phyloP scores from a whole-genome alignment of 2,329 filamentous ascomycete species.

The Monosporascus ibericus region DNA sequence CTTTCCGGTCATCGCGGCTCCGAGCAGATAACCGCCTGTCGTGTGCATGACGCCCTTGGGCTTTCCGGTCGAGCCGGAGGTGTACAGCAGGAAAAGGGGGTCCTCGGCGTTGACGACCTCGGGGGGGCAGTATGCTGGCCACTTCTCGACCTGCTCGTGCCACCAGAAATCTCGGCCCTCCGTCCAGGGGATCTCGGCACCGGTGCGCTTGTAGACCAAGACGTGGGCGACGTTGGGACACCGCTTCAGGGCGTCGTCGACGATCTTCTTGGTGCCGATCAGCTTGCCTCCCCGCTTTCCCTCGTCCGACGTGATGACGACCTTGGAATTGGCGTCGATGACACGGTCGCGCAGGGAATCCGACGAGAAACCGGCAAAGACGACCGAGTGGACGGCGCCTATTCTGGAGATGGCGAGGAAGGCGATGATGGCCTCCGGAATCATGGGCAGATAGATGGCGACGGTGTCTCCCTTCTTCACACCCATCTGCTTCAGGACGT shows the following conservation, averaged over 20 bases:
- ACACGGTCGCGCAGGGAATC: conserved; percentile 95
- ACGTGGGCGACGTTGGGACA: conserved; percentile 82
- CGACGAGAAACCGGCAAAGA: conserved; percentile 96
- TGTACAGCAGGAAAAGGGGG: conserved; percentile 95
- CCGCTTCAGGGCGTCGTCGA: conserved; percentile 94
- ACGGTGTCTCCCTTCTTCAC: conserved; percentile 97
- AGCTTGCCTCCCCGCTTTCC: conserved; percentile 96
- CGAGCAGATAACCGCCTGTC: conserved; percentile 89
- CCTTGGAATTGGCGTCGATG: conserved; percentile 80
- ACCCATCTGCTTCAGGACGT: conserved; percentile 88
- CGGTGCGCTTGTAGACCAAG: conserved; percentile 92
- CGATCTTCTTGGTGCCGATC: conserved; percentile 98
- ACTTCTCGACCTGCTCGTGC: conserved; percentile 98
- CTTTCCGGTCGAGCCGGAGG: conserved; percentile 95
- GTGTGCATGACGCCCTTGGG: conserved; percentile 99
- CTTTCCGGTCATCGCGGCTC: conserved; percentile 89
- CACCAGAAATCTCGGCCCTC: conserved; percentile 89
- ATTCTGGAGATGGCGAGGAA: conserved; percentile 89
- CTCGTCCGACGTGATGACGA: conserved; percentile 96
- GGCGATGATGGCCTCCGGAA: conserved; percentile 87
- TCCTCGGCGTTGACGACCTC: conserved; percentile 91
- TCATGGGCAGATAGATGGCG: conserved; percentile 97
- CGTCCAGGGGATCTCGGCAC: conserved; percentile 87
- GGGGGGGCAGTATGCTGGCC: conserved; percentile 84
- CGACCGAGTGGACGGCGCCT: conserved; percentile 92